A percentile compares a stretch with the other conserved stretches of the same genome.
Evolutionary conservation across 345 rosid genomes (phyloP).

Genomic region (Aurinia saxatilis): DNA sequence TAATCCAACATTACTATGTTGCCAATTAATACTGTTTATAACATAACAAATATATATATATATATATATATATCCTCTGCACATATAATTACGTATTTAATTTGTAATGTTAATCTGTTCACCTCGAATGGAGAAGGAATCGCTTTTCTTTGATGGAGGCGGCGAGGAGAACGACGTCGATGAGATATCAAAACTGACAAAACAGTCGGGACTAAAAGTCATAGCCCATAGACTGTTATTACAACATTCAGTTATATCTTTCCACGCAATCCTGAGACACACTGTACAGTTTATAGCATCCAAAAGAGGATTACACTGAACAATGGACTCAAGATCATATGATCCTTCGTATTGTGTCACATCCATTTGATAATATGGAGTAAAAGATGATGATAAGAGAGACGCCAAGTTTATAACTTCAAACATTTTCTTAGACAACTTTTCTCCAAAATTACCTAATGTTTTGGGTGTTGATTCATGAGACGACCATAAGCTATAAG

Average conservation of each 20-base stretch:
- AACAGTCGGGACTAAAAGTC: constrained; percentile 11
- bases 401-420: constrained; percentile 12
- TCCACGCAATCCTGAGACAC: constrained; percentile 14
- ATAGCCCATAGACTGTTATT: neutral
- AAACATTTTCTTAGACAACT: constrained; percentile 1
- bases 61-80: too few species aligned
- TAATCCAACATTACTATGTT: too few species aligned
- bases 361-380: constrained; percentile 1
- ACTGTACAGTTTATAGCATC: neutral
- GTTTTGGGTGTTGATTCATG: neutral
- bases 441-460: neutral
- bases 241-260: neutral
- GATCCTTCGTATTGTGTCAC: neutral
- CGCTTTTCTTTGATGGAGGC: too few species aligned
- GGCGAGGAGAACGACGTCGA: too few species aligned
- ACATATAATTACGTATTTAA: too few species aligned
- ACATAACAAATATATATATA: too few species aligned
- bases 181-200: constrained; percentile 8
- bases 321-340: constrained; percentile 23
- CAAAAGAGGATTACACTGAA: constrained; percentile 15
- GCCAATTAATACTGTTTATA: too few species aligned
- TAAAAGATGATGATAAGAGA: neutral
- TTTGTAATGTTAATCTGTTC: too few species aligned
- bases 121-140: too few species aligned
- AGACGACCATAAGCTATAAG: neutral